Evolutionary conservation across 164 flowering plant genomes (phyloP).

Genomic region (Houttuynia cordata): DNA sequence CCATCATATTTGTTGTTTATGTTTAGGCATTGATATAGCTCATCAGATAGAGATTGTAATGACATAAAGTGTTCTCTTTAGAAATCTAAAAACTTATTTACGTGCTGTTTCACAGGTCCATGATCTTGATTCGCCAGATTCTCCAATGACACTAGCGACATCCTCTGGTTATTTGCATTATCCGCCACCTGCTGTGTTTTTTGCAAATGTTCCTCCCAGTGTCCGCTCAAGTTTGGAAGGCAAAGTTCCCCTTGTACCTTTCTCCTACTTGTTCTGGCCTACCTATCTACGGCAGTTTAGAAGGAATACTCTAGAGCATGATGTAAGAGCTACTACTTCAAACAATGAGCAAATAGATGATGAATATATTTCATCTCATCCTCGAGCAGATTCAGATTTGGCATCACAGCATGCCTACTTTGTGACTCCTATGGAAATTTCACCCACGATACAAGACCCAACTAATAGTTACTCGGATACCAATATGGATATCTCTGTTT

Average conservation of each 20-base stretch:
- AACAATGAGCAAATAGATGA: slow-evolving; percentile 26
- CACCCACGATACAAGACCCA: slow-evolving; percentile 22
- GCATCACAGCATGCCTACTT: slow-evolving; percentile 50
- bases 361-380: slow-evolving; percentile 43
- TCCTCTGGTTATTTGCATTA: slow-evolving; percentile 65
- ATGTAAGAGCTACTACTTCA: slow-evolving; percentile 22
- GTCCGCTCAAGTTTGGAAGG: slow-evolving; percentile 27
- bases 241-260: slow-evolving; percentile 40
- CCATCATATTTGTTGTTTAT: too few species aligned
- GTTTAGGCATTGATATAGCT: neutral
- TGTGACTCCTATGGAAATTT: slow-evolving; percentile 42
- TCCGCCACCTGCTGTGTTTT: slow-evolving; percentile 77
- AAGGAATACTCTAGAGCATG: slow-evolving; percentile 28
- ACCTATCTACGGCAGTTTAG: slow-evolving; percentile 37
- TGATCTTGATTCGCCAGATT: slow-evolving; percentile 82
- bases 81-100: slow-evolving; percentile 10
- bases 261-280: slow-evolving; percentile 57
- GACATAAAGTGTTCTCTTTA: neutral
- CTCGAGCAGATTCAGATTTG: slow-evolving; percentile 38
- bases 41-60: neutral
- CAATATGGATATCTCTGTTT: slow-evolving; percentile 28
- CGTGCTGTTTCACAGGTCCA: slow-evolving; percentile 49
- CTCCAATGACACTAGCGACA: slow-evolving; percentile 76
- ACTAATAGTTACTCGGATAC: slow-evolving; percentile 13
- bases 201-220: slow-evolving; percentile 52